Conservation (phyloP, 805 yeast genomes). For the Novakomyces olei region DNA sequence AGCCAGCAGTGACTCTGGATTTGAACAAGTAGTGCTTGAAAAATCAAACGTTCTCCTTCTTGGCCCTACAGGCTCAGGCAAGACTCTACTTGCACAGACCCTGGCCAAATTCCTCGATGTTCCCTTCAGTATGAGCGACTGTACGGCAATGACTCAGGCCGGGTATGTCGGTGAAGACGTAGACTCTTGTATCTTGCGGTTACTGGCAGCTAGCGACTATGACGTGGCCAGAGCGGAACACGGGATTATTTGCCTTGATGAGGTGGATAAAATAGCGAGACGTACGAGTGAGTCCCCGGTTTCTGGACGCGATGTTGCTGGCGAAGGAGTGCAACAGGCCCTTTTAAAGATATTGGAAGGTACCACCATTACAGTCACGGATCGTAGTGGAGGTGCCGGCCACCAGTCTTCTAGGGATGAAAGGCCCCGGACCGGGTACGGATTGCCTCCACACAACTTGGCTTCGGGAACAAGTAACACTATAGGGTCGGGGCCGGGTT, state of each 20-base stretch:
- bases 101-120: conserved; percentile 30
- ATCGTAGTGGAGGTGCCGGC: conserved; percentile 17
- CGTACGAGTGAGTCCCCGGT: conserved; percentile 21
- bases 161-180: conserved; percentile 48
- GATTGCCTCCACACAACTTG: too few species aligned
- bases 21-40: too few species aligned
- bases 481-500: conserved; percentile 4
- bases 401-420: conserved; percentile 3
- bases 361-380: conserved; percentile 26
- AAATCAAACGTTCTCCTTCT: conserved; percentile 33
- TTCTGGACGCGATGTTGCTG: conserved; percentile 38
- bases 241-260: conserved; percentile 40
- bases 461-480: too few species aligned
- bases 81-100: conserved; percentile 33
- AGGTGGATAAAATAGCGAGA: conserved; percentile 34
- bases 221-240: conserved; percentile 31
- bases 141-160: conserved; percentile 41
- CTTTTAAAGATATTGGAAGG: conserved; percentile 36
- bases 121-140: conserved; percentile 38
- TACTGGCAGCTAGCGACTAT: conserved; percentile 27
- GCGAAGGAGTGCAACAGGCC: conserved; percentile 46
- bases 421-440: conserved; percentile 2
- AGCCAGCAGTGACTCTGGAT: too few species aligned
- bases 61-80: conserved; percentile 45
- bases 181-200: conserved; percentile 32